Evolutionary conservation across 2,329 filamentous ascomycete species (phyloP), one percentile per base, ranked within the genome.

Genomic region (Ophiostoma sp.): DNA sequence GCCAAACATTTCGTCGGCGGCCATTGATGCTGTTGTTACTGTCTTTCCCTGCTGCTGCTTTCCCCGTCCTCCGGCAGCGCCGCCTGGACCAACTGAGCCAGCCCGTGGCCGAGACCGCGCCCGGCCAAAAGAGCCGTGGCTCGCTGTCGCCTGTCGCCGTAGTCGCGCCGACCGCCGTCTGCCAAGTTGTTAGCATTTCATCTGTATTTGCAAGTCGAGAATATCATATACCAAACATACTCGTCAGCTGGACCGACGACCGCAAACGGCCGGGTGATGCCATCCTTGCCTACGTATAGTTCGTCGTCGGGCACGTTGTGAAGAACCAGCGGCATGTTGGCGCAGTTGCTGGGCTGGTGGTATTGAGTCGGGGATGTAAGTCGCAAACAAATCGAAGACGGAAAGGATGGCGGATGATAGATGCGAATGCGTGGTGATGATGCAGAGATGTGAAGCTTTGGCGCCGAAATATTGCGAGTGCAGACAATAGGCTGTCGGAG

Each of bases 291-390:
- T 6, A 87, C 80, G 76, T 89, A 90, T 67, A 87, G 85, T 76
- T 90, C 88, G 68, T 90, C 87, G 74, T 90, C 87, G 70, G 87
- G 87, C 73, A 90, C 88, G 76, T 89, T 89, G 77, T 90, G 88
- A 44, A 90, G 80, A 76, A 90, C 89, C 71, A 90, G 81, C 74
- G 88, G 88, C 71, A 87, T 71, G 52, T 31, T 36, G 20, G 67
- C 23, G 35, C n/a, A 4, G 13, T 41, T 6, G 44, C 44, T n/a
- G 39, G n/a, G 7, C 57, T 27, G n/a, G n/a, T 67, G n/a, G 35
- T 65, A 39, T 36, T 27, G 11, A 62, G 64, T 66, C 36, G 36
- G 4, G 15, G 36, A 33, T 27, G 57, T 5, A 7, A 33, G 10
- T 39, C 17, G 20, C 20, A 64, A n/a, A 23, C 13, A 36, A 64